Base-by-base conservation (phyloP, 345 rosid genomes). In the Pistacia atlantica region DNA sequence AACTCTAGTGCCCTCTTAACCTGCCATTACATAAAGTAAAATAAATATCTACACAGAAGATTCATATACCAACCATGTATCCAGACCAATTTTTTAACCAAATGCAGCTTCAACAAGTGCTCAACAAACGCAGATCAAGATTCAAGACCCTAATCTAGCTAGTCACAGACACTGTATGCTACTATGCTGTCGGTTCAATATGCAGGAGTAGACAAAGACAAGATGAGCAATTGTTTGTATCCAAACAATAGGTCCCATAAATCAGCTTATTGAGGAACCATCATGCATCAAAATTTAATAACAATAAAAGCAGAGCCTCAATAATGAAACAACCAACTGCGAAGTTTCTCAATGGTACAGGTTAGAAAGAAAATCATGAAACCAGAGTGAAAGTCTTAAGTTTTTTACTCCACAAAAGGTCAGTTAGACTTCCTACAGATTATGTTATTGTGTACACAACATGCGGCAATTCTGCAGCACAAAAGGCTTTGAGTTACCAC, bases 381-480 rank as follows among this genome's bases (percentile, higher is more conserved):
- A 62, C 57, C 25, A 52, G 62, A 52, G 35, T 38, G 5, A 38
- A 12, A 14, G 18, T 57, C 63, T 5, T 5, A 69, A 57, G 33
- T 37, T 56, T 38, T 52, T 52, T 16, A 62, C n/a, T 62, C 69
- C 60, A 67, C 64, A 60, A 45, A 68, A 22, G 78, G 74, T 70
- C 74, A 69, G 75, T 20, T 49, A 48, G 28, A 75, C 71, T 38
- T 65, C 74, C 79, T 82, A 75, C 61, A 51, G 66, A 75, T 74
- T 71, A 59, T 70, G 84, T 75, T 71, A 71, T 45, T 58, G 79
- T 64, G 67, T 75, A 78, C 73, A 78, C 31, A 79, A 65, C 58
- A 68, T 42, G 66, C 65, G 38, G 68, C 68, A 61, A 71, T 71
- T 54, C 74, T 68, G 72, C 61, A 63, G 37, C 75, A 37, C 33